A percentile compares a stretch with the other conserved stretches of the same genome.
These are phyloP conservation scores for Scenedesmus sp. DNA, from an alignment of 163 green algal genomes.

Conservation along the genomic window DNA sequence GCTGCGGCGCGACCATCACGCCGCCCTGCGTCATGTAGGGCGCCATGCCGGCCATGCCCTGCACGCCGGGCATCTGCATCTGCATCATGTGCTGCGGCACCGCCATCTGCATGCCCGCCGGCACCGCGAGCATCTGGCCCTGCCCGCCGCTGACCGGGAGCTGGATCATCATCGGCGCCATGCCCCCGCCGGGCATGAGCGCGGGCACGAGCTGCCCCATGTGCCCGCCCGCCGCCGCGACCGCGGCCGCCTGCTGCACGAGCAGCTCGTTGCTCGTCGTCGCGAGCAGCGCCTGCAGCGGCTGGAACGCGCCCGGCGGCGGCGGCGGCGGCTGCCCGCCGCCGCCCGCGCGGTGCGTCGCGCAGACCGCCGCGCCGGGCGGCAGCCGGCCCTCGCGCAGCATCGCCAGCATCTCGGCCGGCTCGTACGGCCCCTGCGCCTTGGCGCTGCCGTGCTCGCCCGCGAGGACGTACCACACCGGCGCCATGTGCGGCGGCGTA, in stretches of 20 bases:
- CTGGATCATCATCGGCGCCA: conserved; percentile 1
- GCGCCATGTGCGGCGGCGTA: neutral
- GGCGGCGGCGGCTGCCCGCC: conserved; percentile 7
- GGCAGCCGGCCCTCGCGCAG: conserved; percentile 7
- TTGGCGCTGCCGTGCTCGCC: neutral
- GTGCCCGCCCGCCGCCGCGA: neutral
- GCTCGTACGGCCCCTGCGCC: conserved; percentile 12
- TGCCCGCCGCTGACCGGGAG: neutral
- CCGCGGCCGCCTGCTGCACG: conserved; percentile 7
- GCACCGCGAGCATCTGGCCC: neutral
- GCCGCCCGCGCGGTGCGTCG: neutral
- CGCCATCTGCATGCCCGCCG: conserved; percentile 24
- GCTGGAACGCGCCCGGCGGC: conserved; percentile 12
- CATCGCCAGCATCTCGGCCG: conserved; percentile 28
- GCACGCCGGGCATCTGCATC: conserved; percentile 7
- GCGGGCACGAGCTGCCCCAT: neutral
- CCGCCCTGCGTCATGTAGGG: conserved; percentile 11
- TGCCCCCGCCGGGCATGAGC: neutral
- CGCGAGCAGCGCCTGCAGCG: conserved; percentile 22
- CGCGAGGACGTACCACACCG: conserved; percentile 25
- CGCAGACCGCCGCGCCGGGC: neutral
- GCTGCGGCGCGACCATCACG: conserved; percentile 2
- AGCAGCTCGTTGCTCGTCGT: conserved; percentile 13
- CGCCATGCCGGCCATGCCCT: conserved; percentile 5
- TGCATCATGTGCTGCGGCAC: conserved; percentile 26